These are phyloP conservation scores for Hypomyces perniciosus DNA, from an alignment of 2,329 filamentous ascomycete genomes.

Conservation along the genomic window DNA sequence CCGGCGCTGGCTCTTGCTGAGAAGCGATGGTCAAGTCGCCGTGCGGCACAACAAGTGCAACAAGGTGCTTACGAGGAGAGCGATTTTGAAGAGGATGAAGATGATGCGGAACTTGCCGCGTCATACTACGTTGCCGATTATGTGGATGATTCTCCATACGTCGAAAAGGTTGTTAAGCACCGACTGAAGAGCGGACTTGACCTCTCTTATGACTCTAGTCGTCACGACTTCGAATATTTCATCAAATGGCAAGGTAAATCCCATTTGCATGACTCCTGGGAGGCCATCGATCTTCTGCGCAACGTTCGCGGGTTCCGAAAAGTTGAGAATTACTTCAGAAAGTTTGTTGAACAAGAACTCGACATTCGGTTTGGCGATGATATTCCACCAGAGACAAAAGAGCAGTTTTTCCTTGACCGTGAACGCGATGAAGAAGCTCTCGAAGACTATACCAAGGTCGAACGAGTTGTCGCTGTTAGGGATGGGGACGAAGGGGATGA, in stretches of 20 bases:
- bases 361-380: conserved; percentile 70
- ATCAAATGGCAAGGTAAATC: conserved; percentile 98
- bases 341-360: conserved; percentile 73
- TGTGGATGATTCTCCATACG: conserved; percentile 75
- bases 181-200: conserved; percentile 64
- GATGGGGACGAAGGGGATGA: conserved; percentile 75
- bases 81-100: conserved; percentile 58
- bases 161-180: conserved; percentile 88
- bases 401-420: conserved; percentile 92
- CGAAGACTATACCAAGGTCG: conserved; percentile 85
- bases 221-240: conserved; percentile 79
- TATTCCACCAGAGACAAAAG: conserved; percentile 74
- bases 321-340: conserved; percentile 91
- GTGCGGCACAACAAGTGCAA: conserved; percentile 69
- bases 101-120: conserved; percentile 50
- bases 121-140: conserved; percentile 63
- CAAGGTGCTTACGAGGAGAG: conserved; percentile 60
- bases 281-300: conserved; percentile 67
- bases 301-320: conserved; percentile 80
- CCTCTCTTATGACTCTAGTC: conserved; percentile 49
- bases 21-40: conserved; percentile 85
- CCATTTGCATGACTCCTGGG: conserved; percentile 94
- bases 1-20: conserved; percentile 64
- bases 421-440: conserved; percentile 85
- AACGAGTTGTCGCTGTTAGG: conserved; percentile 81